Conservation (phyloP, 2,329 filamentous ascomycete species). For the Ophioceras dolichostomum region DNA sequence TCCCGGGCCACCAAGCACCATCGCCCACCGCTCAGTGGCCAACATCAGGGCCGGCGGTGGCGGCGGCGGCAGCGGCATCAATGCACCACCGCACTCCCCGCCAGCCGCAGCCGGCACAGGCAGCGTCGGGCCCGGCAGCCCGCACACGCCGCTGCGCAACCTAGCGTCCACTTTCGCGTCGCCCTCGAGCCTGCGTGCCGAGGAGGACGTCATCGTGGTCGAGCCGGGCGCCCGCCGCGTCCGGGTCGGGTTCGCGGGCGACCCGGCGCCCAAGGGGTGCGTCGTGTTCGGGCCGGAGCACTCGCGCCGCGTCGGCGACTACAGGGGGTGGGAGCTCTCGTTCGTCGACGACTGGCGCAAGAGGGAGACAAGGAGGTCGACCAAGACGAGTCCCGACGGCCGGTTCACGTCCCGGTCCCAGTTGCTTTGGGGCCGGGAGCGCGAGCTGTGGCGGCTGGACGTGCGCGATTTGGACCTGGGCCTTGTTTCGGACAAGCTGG, state of each 20-base stretch:
- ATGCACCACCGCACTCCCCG: conserved; percentile 6
- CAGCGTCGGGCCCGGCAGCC: conserved; percentile 26
- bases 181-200: conserved; percentile 50
- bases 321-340: conserved; percentile 53
- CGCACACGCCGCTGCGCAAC: conserved; percentile 48
- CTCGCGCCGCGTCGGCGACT: conserved; percentile 70
- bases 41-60: conserved; percentile 36
- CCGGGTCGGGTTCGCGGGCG: conserved; percentile 76
- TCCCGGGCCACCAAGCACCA: conserved; percentile 26
- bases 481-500: conserved; percentile 75
- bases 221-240: conserved; percentile 73
- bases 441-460: conserved; percentile 72
- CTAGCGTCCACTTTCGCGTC: conserved; percentile 45
- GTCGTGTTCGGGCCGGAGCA: conserved; percentile 64
- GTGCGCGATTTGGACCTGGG: conserved; percentile 62
- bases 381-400: no score
- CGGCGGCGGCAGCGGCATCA: conserved; percentile 11
- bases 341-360: conserved; percentile 31
- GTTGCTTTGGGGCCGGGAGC: conserved; percentile 43
- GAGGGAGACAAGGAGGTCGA: conserved; percentile 15
- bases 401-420: no score
- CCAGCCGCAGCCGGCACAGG: neutral
- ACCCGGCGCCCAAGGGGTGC: conserved; percentile 59
- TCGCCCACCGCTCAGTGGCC: conserved; percentile 46
- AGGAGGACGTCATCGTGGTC: conserved; percentile 76